Conservation (phyloP, 148 eudicot genomes). For the Mesembryanthemum crystallinum region DNA sequence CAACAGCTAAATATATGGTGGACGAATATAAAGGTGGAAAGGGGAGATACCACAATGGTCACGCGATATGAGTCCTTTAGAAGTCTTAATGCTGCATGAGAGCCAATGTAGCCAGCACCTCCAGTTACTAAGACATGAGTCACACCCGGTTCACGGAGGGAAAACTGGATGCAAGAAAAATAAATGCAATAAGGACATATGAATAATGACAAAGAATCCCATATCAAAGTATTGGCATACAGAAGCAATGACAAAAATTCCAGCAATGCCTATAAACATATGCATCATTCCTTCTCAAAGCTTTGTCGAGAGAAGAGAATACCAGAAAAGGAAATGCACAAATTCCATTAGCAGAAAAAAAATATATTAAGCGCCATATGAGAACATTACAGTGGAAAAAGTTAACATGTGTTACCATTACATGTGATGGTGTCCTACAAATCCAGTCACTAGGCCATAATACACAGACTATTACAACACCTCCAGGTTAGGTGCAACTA, state of each 20-base stretch:
- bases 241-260: not conserved
- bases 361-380: not conserved
- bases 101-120: constrained; percentile 97
- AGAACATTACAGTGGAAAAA: not conserved
- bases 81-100: constrained; percentile 88
- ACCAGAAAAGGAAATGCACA: not conserved
- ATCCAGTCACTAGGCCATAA: not conserved
- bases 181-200: constrained; percentile 3
- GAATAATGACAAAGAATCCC: not conserved
- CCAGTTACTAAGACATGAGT: constrained; percentile 93
- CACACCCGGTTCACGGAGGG: constrained; percentile 67
- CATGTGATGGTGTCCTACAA: not conserved
- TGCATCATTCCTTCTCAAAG: not conserved
- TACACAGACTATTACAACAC: not conserved
- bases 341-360: not conserved
- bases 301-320: not conserved
- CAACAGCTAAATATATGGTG: not conserved
- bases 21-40: not conserved
- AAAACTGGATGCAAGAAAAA: constrained; percentile 47
- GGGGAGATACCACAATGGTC: constrained; percentile 75
- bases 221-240: not conserved
- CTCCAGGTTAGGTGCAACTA: not conserved
- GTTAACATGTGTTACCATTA: not conserved
- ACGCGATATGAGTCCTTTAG: constrained; percentile 80
- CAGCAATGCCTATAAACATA: constrained; percentile 2